Base-by-base conservation (phyloP, 805 yeast genomes). In the Spathaspora sp. region DNA sequence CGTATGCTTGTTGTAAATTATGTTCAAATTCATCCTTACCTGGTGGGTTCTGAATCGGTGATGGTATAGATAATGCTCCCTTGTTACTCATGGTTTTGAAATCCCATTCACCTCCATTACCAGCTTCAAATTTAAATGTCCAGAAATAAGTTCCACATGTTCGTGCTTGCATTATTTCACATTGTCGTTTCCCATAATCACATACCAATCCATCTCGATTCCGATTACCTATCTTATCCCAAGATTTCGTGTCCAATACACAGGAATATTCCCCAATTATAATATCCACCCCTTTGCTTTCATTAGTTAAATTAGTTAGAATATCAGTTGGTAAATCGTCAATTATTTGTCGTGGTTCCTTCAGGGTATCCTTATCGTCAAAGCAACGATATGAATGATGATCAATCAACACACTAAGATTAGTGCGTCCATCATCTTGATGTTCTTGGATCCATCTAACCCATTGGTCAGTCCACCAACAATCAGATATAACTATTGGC, bases 41-140 rank as follows among this genome's bases (percentile, higher is more conserved):
- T 1, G 86, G 85, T 1, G 70, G 60, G 32, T 55, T 56, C 38
- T 65, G 59, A 2, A 60, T 52, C 12, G 49, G 47, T 40, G 71
- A 66, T 5, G 60, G 58, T 5, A 39, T 31, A 3, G 17, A 12
- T 16, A 71, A 61, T 8, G 83, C 80, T 0, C 89, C 90, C 49
- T 70, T 69, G 19, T 85, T 83, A 18, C 78, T 72, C 91, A 88
- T 89, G 38, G 90, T 87, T 20, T 78, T 76, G 68, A 89, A 86
- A 47, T 94, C 97, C 98, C 98, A 93, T 69, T 90, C 97, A 14
- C 98, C 98, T 43, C 97, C 97, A 62, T 85, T 86, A 1, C 97
- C 97, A 52, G 83, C 76, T 63, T 86, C 81, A 63, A 92, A 92
- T 68, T 90, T 89, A 66, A 72, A 87, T 1, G 97, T 88, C 98